These are phyloP conservation scores for Fusarium algeriense DNA, from an alignment of 2,329 filamentous ascomycete species.

Conservation along the genomic window DNA sequence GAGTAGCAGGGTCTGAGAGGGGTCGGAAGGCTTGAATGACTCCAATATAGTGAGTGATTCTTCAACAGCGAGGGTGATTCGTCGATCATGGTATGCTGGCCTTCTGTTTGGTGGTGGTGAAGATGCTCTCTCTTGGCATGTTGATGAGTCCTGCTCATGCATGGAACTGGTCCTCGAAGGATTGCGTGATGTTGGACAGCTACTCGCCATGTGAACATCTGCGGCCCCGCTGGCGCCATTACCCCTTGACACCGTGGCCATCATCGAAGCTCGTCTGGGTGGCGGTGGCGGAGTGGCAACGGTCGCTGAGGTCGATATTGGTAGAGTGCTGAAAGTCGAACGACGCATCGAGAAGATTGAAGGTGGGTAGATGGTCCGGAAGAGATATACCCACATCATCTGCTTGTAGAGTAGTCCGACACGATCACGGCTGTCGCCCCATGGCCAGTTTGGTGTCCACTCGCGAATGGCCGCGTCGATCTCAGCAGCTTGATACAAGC, in stretches of 20 bases:
- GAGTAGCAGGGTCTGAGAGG: constrained; percentile 69
- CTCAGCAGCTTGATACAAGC: constrained; percentile 77
- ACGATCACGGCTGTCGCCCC: constrained; percentile 67
- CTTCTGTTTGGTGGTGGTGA: constrained; percentile 63
- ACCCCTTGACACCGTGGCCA: constrained; percentile 46
- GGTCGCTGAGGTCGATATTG: constrained; percentile 35
- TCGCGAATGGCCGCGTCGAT: constrained; percentile 80
- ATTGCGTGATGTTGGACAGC: constrained; percentile 51
- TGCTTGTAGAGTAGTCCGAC: constrained; percentile 72
- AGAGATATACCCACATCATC: constrained; percentile 75
- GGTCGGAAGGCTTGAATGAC: constrained; percentile 68
- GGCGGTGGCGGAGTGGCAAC: constrained; percentile 34
- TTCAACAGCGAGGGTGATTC: constrained; percentile 67
- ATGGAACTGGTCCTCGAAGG: constrained; percentile 57
- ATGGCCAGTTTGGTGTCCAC: constrained; percentile 76
- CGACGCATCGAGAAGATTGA: constrained; percentile 48
- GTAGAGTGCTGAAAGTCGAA: constrained; percentile 49
- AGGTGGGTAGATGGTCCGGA: constrained; percentile 71
- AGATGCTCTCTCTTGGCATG: constrained; percentile 43
- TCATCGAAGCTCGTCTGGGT: constrained; percentile 53
- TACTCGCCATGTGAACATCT: constrained; percentile 44
- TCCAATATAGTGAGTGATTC: constrained; percentile 68
- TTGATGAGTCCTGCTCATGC: constrained; percentile 52
- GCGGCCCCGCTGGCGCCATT: constrained; percentile 28
- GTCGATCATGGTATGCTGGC: constrained; percentile 62